Evolutionary conservation across 2,329 filamentous ascomycete genomes (phyloP).

Genomic region (Grosmannia serpens): DNA sequence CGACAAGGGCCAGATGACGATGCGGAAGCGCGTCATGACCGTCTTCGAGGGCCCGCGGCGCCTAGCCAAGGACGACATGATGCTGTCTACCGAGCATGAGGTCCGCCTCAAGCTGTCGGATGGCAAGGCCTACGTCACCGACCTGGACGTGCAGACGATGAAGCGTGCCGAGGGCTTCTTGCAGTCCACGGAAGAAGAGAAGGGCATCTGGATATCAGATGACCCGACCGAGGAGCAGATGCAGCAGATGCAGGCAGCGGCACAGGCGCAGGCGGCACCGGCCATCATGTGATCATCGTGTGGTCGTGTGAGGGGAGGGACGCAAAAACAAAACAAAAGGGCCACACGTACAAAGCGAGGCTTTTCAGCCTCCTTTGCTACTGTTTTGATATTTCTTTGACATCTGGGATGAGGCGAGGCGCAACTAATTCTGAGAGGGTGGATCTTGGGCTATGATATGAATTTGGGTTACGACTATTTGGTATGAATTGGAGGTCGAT

Average conservation of each 20-base stretch:
- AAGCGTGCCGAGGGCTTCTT: constrained; percentile 78
- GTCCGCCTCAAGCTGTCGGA: constrained; percentile 73
- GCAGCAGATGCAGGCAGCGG: constrained; percentile 35
- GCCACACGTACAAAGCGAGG: not conserved
- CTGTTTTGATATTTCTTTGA: not conserved
- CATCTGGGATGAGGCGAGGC: constrained; percentile 1
- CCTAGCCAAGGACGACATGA: constrained; percentile 97
- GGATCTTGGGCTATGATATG: constrained; percentile 1
- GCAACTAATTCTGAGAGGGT: not conserved
- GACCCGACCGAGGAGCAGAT: constrained; percentile 53
- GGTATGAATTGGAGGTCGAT: not conserved
- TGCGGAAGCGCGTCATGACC: constrained; percentile 93
- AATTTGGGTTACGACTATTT: constrained; percentile 1
- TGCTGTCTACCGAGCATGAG: constrained; percentile 91
- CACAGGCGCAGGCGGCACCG: not conserved
- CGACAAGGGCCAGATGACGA: constrained; percentile 85
- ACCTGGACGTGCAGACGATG: constrained; percentile 83
- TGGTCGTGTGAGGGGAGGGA: not conserved
- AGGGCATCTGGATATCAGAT: constrained; percentile 70
- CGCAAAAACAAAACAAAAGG: not conserved
- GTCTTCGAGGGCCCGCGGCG: constrained; percentile 82
- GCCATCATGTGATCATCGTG: not conserved
- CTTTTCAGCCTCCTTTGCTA: not conserved
- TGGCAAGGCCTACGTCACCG: constrained; percentile 73
- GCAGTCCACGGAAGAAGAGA: constrained; percentile 71